phyloP scores from a whole-genome alignment of 148 eudicot species.

The Vaccinium myrtillus region DNA sequence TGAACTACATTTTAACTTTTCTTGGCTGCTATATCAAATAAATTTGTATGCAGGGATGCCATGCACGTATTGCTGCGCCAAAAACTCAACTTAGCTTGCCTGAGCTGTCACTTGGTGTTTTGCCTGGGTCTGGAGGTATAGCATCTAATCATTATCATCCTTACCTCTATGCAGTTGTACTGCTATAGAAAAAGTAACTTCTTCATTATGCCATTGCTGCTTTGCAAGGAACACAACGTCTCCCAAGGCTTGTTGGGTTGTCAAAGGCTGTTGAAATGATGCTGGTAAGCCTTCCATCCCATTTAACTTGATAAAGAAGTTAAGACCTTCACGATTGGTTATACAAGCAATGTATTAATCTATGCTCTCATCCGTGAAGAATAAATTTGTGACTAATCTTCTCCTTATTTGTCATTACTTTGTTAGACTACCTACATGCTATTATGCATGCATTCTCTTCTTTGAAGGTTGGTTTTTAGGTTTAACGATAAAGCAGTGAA shows the following conservation, averaged over 20 bases:
- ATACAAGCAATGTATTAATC: not conserved
- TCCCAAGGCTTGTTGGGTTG: conserved; percentile 89
- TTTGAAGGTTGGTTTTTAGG: not conserved
- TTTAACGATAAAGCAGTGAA: not conserved
- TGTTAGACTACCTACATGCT: not conserved
- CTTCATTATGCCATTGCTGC: not conserved
- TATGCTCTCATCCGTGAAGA: not conserved
- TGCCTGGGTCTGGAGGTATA: conserved; percentile 90
- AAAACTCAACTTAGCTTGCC: conserved; percentile 88
- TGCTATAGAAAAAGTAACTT: not conserved
- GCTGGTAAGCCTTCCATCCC: conserved; percentile 55
- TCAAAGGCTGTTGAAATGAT: conserved; percentile 76
- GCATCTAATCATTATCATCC: not conserved
- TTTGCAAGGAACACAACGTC: conserved; percentile 80
- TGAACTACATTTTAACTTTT: not conserved
- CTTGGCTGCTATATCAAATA: not conserved
- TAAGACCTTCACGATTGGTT: not conserved
- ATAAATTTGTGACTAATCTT: not conserved
- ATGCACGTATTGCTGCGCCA: conserved; percentile 84
- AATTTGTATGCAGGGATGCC: conserved; percentile 62
- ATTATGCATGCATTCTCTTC: not conserved
- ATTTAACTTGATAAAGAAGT: not conserved
- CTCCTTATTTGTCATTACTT: not conserved
- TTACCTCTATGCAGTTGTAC: not conserved
- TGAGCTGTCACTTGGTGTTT: conserved; percentile 82